Conservation (phyloP, 768 basidiomycete genomes). For the Hemileccinum rubropunctum region DNA sequence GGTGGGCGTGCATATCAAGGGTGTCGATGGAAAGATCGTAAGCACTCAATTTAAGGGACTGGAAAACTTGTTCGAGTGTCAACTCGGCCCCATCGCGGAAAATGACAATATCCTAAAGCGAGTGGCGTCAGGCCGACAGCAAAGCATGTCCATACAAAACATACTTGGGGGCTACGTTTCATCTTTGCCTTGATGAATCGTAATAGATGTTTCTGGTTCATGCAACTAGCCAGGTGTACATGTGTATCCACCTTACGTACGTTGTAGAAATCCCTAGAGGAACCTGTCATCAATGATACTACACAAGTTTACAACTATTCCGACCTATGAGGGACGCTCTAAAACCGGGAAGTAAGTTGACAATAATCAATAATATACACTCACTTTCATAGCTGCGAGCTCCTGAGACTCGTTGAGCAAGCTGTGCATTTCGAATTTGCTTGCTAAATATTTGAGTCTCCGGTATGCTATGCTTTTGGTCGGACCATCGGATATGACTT, state of each 20-base stretch:
- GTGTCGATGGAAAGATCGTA: slow-evolving; percentile 99
- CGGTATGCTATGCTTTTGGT: slow-evolving; percentile 95
- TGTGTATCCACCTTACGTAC: slow-evolving; percentile 98
- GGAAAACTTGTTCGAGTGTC: slow-evolving; percentile 91
- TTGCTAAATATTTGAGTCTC: slow-evolving; percentile 83
- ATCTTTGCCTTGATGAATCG: slow-evolving; percentile 99
- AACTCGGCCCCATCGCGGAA: slow-evolving; percentile 89
- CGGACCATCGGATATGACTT: slow-evolving; percentile 92
- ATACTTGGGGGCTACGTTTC: slow-evolving; percentile 79
- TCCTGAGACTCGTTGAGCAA: slow-evolving; percentile 94
- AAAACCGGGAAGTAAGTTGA: slow-evolving; percentile 3
- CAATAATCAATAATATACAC: slow-evolving; percentile 15
- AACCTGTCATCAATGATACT: slow-evolving; percentile 1
- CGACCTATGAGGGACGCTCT: slow-evolving; percentile 35
- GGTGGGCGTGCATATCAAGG: slow-evolving; percentile 98
- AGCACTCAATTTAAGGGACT: slow-evolving; percentile 90
- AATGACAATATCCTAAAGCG: slow-evolving; percentile 84
- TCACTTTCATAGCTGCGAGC: slow-evolving; percentile 92
- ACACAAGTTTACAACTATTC: not conserved
- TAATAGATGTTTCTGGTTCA: slow-evolving; percentile 98
- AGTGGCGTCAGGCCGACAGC: not conserved
- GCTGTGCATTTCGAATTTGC: slow-evolving; percentile 92
- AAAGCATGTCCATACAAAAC: slow-evolving; percentile 16
- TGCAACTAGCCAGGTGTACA: slow-evolving; percentile 96
- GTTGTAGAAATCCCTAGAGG: slow-evolving; percentile 93